Base-by-base conservation (phyloP, 2,329 filamentous ascomycete genomes). In the Bipolaris cookei region DNA sequence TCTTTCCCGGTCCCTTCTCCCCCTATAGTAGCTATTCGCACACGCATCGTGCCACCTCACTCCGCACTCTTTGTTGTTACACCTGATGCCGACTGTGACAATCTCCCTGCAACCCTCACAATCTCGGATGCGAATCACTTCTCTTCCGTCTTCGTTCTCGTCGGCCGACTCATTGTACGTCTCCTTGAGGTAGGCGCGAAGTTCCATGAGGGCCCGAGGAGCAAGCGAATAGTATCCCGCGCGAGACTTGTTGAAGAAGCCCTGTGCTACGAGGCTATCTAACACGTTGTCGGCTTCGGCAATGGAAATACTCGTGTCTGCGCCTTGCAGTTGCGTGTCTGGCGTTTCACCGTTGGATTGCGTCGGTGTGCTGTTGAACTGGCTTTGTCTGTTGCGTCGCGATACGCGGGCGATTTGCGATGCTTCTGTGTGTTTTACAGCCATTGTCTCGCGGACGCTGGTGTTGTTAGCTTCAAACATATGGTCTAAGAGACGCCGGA, bases 381-480 rank as follows among this genome's bases (percentile, higher is more conserved):
- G 78, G 64, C 42, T 72, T 64, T 72, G 68, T 16, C 66, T 42
- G 16, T 56, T 68, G 1, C 65, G 56, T 14, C 70, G 63, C 0
- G 78, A 68, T 4, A 73, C 75, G 64, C 83, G 85, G 1, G 82
- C 80, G 3, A 96, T 79, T 65, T 91, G 88, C 51, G 90, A 81
- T 3, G 93, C 93, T 69, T 97, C 88, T 74, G 92, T 91, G 42
- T 86, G 84, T 11, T 87, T 90, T 3, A 98, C 80, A 3, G 91
- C 92, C 85, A 97, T 88, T 23, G 92, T 85, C 77, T 99, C 94
- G 69, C 88, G 86, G n/a, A 86, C 82, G 7, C 82, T 83, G 0
- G 88, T 91, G 72, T 98, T 98, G 79, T 92, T 88, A 18, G 86
- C 89, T 62, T 96, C 91, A 72, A 98, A 99, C 86, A 99, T 96